These are phyloP conservation scores for Claviceps fusiformis DNA, from an alignment of 2,329 filamentous ascomycete species.

Conservation along the genomic window DNA sequence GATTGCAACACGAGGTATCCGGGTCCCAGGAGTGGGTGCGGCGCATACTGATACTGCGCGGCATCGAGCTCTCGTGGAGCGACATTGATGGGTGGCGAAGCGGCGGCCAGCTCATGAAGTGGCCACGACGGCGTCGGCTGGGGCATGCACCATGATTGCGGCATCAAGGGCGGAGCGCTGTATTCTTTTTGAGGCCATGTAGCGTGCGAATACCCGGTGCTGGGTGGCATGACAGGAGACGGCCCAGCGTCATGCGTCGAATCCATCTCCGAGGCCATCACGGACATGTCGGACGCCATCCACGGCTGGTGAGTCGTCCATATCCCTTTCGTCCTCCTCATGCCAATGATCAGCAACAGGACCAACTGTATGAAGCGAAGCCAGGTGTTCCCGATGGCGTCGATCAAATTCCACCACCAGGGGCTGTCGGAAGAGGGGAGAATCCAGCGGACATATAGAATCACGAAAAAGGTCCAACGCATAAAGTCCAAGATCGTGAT, in stretches of 20 bases:
- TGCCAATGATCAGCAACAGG: conserved; percentile 4
- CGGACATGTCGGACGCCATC: neutral
- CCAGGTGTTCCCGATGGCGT: conserved; percentile 6
- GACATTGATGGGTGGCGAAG: neutral
- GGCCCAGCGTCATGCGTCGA: neutral
- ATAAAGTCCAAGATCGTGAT: conserved; percentile 3
- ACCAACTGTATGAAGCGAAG: conserved; percentile 3
- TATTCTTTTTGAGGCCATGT: neutral
- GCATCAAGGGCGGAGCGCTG: neutral
- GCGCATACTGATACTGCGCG: conserved; percentile 4
- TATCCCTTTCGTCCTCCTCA: conserved; percentile 5
- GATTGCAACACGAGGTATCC: conserved; percentile 6
- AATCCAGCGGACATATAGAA: conserved; percentile 5
- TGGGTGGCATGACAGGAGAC: conserved; percentile 3
- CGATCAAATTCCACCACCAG: conserved; percentile 5
- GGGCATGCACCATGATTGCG: neutral
- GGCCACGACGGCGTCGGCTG: conserved; percentile 1
- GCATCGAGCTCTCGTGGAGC: conserved; percentile 4
- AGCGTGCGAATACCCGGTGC: conserved; percentile 1
- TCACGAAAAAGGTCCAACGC: conserved; percentile 5
- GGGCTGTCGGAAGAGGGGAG: conserved; percentile 2
- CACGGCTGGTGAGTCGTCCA: conserved; percentile 5
- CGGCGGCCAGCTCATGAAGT: conserved; percentile 1
- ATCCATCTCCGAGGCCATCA: conserved; percentile 1
- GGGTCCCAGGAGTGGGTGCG: conserved; percentile 5